Evolutionary conservation across 148 eudicot species (phyloP).

Genomic region (Chenopodium suecicum): DNA sequence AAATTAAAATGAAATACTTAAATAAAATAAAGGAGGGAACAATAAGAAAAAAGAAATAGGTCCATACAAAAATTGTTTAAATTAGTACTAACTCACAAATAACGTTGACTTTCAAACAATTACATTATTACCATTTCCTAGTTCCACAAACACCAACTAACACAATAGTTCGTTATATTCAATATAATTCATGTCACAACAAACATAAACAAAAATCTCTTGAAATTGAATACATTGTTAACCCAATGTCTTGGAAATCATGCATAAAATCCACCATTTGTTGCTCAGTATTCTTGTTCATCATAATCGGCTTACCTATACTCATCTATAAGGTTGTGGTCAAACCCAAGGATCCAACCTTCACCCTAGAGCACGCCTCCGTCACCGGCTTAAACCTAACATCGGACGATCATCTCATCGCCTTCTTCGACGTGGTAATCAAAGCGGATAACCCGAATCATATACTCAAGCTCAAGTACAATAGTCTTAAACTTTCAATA

Average conservation of each 20-base stretch:
- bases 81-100: too few relatives aligned
- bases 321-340: conserved; percentile 1
- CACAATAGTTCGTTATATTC: too few relatives aligned
- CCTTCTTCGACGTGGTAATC: conserved; percentile 23
- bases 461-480: conserved; percentile 9
- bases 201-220: background rate
- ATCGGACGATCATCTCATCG: conserved; percentile 25
- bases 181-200: too few relatives aligned
- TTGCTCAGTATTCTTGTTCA: background rate
- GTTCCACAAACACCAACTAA: too few relatives aligned
- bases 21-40: too few relatives aligned
- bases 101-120: too few relatives aligned
- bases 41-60: too few relatives aligned
- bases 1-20: too few relatives aligned
- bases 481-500: background rate
- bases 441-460: conserved; percentile 29
- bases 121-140: too few relatives aligned
- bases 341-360: conserved; percentile 25
- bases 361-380: conserved; percentile 21
- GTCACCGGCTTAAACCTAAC: conserved; percentile 30
- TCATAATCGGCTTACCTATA: background rate
- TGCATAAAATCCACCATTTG: background rate
- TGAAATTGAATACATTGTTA: background rate
- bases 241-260: background rate
- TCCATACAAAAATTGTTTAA: too few relatives aligned